These are phyloP conservation scores for Quercus lobata DNA, from an alignment of 331 rosid species.

Conservation along the genomic window DNA sequence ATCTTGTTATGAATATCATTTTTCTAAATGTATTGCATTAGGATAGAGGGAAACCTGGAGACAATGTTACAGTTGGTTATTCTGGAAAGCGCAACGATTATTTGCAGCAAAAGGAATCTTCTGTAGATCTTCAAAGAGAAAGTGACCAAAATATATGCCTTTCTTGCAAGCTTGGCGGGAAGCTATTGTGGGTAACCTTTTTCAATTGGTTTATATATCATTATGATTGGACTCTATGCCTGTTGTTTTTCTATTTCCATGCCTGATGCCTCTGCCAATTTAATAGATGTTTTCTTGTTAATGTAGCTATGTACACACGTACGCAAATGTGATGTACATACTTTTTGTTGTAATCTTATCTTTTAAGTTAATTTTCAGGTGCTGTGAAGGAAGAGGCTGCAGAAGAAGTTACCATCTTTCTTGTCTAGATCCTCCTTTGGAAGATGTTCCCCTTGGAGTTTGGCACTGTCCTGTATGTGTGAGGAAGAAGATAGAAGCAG, in stretches of 20 bases:
- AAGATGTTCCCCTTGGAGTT: slow-evolving; percentile 48
- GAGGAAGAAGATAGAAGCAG: slow-evolving; percentile 54
- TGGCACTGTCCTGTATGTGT: slow-evolving; percentile 64
- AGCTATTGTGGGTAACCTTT: slow-evolving; percentile 67
- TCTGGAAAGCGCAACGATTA: slow-evolving; percentile 17
- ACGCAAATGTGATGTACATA: background rate
- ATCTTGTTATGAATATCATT: slow-evolving; percentile 7
- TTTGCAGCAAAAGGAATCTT: slow-evolving; percentile 39
- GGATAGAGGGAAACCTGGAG: slow-evolving; percentile 47
- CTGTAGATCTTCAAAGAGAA: slow-evolving; percentile 22
- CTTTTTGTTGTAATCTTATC: background rate
- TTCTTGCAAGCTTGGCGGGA: slow-evolving; percentile 59
- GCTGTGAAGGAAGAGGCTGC: slow-evolving; percentile 71
- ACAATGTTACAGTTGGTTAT: slow-evolving; percentile 10
- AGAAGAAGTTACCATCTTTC: slow-evolving; percentile 53
- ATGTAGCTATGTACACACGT: background rate
- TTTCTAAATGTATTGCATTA: slow-evolving; percentile 38
- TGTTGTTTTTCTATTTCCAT: background rate
- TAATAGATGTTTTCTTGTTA: background rate
- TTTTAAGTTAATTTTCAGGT: slow-evolving; percentile 32
- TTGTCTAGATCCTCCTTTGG: slow-evolving; percentile 71
- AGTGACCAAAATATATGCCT: slow-evolving; percentile 43
- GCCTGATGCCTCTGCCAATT: background rate
- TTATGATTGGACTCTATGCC: slow-evolving; percentile 6
- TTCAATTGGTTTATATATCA: slow-evolving; percentile 15